These are phyloP conservation scores for Graphiopsis chlorocephala DNA, from an alignment of 2,329 filamentous ascomycete species.

Conservation along the genomic window DNA sequence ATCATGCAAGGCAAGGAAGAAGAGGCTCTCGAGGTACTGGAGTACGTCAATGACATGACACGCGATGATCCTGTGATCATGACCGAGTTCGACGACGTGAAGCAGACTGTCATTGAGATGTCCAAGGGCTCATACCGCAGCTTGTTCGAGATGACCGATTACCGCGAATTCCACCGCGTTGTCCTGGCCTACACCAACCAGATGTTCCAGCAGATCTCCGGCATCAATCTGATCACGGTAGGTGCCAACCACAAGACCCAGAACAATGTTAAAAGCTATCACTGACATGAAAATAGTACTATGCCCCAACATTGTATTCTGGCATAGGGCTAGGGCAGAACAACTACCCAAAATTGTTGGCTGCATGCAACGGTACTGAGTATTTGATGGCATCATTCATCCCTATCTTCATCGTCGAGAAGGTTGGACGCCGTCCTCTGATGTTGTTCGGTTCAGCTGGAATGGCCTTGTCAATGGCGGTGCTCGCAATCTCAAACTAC, in stretches of 20 bases:
- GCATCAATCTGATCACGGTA: conserved; percentile 33
- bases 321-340: conserved; percentile 50
- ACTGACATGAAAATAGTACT: conserved; percentile 36
- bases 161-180: conserved; percentile 36
- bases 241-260: too few species aligned
- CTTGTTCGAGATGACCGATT: conserved; percentile 31
- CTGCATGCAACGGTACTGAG: conserved; percentile 48
- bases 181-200: conserved; percentile 36
- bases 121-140: conserved; percentile 31
- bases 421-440: conserved; percentile 56
- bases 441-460: conserved; percentile 67
- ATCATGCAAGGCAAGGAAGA: conserved; percentile 56
- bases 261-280: too few species aligned
- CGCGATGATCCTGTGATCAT: conserved; percentile 45
- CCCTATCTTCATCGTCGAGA: conserved; percentile 46
- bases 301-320: conserved; percentile 47
- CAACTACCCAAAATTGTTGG: conserved; percentile 43
- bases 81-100: conserved; percentile 51
- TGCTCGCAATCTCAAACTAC: conserved; percentile 30
- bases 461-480: conserved; percentile 28
- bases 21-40: conserved; percentile 48
- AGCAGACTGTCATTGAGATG: conserved; percentile 51
- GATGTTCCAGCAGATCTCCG: conserved; percentile 17
- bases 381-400: conserved; percentile 48
- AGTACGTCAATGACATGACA: conserved; percentile 47